Evolutionary conservation across 2,329 filamentous ascomycete species (phyloP).

Genomic region (Cryphonectria nitschkei): DNA sequence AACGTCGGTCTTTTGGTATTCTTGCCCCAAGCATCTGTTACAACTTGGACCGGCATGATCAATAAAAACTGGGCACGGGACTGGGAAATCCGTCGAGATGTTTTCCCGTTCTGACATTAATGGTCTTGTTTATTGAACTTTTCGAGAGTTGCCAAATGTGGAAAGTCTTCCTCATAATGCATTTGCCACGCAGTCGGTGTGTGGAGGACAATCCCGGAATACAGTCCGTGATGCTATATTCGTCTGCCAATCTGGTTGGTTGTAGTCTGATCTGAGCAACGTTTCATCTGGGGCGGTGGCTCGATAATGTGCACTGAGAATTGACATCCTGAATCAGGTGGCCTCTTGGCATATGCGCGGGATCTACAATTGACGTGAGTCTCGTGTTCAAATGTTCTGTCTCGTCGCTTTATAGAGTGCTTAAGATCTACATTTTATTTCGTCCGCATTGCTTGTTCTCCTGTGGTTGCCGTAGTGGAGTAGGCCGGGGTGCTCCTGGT

Average conservation of each 20-base stretch:
- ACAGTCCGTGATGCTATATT: neutral
- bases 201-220: neutral
- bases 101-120: neutral
- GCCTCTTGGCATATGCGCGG: conserved; percentile 6
- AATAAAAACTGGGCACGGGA: neutral
- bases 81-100: neutral
- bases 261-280: neutral
- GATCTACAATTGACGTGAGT: neutral
- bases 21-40: neutral
- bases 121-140: neutral
- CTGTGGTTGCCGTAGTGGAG: neutral
- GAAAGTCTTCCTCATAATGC: neutral
- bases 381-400: neutral
- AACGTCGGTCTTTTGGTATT: neutral
- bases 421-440: neutral
- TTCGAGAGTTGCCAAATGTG: neutral
- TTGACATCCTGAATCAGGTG: neutral
- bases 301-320: neutral
- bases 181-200: neutral
- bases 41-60: neutral
- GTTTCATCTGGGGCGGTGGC: neutral
- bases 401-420: neutral
- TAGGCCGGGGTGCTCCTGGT: neutral
- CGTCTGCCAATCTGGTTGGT: neutral
- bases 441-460: neutral